A percentile compares a stretch with the other conserved stretches of the same genome.
These are phyloP conservation scores for Dendrobium nobile DNA, from an alignment of 106 monocot species.

Conservation along the genomic window DNA sequence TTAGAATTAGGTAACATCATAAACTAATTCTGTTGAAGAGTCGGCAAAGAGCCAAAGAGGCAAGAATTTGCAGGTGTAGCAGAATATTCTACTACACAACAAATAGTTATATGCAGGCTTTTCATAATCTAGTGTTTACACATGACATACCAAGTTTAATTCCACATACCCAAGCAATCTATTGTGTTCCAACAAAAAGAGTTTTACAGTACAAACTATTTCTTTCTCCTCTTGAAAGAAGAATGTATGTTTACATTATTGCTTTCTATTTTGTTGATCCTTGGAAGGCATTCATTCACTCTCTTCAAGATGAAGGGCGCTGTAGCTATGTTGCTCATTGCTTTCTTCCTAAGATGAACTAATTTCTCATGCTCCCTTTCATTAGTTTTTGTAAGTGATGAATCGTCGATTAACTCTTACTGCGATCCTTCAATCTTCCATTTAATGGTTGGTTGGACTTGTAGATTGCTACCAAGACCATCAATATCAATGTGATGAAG, in stretches of 20 bases:
- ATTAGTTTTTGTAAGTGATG: conserved; percentile 24
- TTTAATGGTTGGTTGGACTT: conserved; percentile 32
- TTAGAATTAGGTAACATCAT: no score
- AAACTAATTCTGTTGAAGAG: no score
- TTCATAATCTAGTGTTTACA: no score
- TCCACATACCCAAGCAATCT: no score
- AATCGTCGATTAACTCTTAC: background rate
- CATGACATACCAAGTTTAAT: no score
- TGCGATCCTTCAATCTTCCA: background rate
- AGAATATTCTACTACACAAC: no score
- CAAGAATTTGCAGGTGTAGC: no score
- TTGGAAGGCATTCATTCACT: conserved; percentile 54
- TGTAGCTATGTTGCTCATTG: conserved; percentile 28
- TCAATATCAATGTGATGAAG: conserved; percentile 32
- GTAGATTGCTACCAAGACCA: conserved; percentile 48
- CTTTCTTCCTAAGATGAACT: conserved; percentile 31
- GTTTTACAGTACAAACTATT: background rate
- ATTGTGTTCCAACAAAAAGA: background rate
- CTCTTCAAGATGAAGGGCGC: conserved; percentile 49
- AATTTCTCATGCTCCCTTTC: conserved; percentile 35
- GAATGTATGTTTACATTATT: conserved; percentile 32
- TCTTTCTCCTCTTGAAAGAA: conserved; percentile 30
- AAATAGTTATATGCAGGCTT: no score
- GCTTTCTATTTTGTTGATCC: conserved; percentile 32
- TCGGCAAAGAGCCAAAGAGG: no score